Evolutionary conservation across 305 asterid species (phyloP).

Genomic region (Fraxinus velutina): DNA sequence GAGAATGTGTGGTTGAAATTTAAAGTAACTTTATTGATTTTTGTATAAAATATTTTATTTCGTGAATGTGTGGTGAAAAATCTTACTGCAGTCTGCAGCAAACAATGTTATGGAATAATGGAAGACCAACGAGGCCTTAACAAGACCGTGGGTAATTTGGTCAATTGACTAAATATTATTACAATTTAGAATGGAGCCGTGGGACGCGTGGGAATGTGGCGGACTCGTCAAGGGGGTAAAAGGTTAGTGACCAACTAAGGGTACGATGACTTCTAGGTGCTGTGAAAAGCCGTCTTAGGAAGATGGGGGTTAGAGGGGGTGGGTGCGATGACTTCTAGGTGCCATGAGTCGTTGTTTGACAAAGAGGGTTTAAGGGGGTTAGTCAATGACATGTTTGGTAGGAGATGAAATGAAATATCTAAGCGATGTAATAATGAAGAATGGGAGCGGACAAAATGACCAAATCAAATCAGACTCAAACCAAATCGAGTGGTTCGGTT

Average conservation of each 20-base stretch:
- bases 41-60: no score
- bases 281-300: background rate
- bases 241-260: constrained; percentile 34
- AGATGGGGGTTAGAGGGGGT: background rate
- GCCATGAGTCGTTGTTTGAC: constrained; percentile 11
- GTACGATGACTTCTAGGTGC: background rate
- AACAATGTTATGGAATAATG: no score
- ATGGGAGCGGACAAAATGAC: background rate
- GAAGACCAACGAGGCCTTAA: no score
- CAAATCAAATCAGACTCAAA: background rate
- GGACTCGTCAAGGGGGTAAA: constrained; percentile 53
- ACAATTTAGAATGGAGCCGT: background rate
- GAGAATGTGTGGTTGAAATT: no score
- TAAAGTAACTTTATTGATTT: no score
- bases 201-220: constrained; percentile 26
- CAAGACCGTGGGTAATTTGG: background rate
- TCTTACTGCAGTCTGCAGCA: no score
- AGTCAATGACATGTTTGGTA: background rate
- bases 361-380: background rate
- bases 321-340: constrained; percentile 27
- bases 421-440: background rate
- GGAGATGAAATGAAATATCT: background rate
- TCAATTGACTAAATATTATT: background rate
- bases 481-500: background rate
- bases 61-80: no score